Percentiles rank a stretch among this genome's conserved stretches.
phyloP scores from a whole-genome alignment of 106 monocot species.

The Dendrobium huoshanense region DNA sequence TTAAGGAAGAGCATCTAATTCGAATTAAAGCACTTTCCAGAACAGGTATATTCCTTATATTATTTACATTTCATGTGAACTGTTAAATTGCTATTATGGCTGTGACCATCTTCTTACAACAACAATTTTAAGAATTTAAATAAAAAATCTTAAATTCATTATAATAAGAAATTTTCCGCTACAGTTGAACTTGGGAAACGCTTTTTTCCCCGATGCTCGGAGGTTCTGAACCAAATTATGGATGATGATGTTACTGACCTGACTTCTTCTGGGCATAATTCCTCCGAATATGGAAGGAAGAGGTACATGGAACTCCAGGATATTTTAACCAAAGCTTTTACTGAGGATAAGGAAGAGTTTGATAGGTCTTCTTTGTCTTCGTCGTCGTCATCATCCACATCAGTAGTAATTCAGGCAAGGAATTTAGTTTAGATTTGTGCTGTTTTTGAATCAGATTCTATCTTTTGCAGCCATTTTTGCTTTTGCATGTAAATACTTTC shows the following conservation, averaged over 20 bases:
- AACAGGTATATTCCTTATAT: conserved; percentile 42
- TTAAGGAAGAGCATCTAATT: conserved; percentile 51
- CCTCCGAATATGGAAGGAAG: conserved; percentile 33
- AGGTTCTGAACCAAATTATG: conserved; percentile 64
- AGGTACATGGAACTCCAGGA: conserved; percentile 61
- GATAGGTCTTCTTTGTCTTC: conserved; percentile 31
- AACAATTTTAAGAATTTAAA: too few relatives aligned
- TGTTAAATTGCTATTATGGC: not conserved
- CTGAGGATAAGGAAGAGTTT: conserved; percentile 55
- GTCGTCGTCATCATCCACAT: conserved; percentile 41
- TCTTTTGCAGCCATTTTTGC: too few relatives aligned
- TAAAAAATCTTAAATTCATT: too few relatives aligned
- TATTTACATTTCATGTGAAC: not conserved
- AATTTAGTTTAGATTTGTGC: not conserved
- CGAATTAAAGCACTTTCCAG: conserved; percentile 66
- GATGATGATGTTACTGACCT: conserved; percentile 46
- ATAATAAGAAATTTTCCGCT: not conserved
- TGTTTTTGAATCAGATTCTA: too few relatives aligned
- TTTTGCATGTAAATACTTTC: too few relatives aligned
- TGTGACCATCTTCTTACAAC: too few relatives aligned
- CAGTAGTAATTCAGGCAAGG: not conserved
- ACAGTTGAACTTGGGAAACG: conserved; percentile 78
- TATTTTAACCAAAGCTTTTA: conserved; percentile 43
- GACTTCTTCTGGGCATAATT: conserved; percentile 19
- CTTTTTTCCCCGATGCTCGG: conserved; percentile 72